A percentile compares a stretch with the other conserved stretches of the same genome.
These are phyloP conservation scores for Cornus suecica DNA, from an alignment of 148 eudicot species.

Conservation along the genomic window DNA sequence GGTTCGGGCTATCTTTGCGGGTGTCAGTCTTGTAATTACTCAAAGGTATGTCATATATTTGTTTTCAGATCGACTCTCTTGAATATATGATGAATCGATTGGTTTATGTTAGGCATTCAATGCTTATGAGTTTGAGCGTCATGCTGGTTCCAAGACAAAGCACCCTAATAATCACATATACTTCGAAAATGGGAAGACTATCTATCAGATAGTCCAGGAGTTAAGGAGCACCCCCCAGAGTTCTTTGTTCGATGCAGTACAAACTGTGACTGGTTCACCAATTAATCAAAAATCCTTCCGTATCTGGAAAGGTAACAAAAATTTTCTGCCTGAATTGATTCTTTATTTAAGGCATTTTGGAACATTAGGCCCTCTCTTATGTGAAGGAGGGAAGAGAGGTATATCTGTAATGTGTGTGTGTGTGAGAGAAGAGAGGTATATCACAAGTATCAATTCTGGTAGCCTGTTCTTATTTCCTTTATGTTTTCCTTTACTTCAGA, in stretches of 20 bases:
- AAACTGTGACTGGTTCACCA: constrained; percentile 11
- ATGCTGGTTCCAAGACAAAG: constrained; percentile 53
- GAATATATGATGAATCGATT: neutral
- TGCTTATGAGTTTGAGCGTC: constrained; percentile 60
- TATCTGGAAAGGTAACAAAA: constrained; percentile 4
- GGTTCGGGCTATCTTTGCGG: constrained; percentile 46
- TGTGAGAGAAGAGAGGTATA: neutral
- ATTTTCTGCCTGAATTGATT: neutral
- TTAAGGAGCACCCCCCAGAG: constrained; percentile 5
- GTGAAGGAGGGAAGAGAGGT: neutral
- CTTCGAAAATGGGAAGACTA: constrained; percentile 59
- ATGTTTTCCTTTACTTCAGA: constrained; percentile 14
- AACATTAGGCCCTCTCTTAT: neutral
- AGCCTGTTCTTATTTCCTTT: neutral
- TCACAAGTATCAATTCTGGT: neutral
- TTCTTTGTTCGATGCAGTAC: constrained; percentile 6
- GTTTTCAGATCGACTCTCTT: neutral
- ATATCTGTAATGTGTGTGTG: no score
- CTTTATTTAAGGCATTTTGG: neutral
- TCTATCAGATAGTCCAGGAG: constrained; percentile 24
- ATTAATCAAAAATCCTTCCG: constrained; percentile 5
- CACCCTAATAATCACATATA: constrained; percentile 60
- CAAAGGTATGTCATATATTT: constrained; percentile 26
- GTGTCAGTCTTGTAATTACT: constrained; percentile 34
- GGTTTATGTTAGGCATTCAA: constrained; percentile 13